Evolutionary conservation across 2,329 filamentous ascomycete genomes (phyloP).

Genomic region (Penicillium occitanis): DNA sequence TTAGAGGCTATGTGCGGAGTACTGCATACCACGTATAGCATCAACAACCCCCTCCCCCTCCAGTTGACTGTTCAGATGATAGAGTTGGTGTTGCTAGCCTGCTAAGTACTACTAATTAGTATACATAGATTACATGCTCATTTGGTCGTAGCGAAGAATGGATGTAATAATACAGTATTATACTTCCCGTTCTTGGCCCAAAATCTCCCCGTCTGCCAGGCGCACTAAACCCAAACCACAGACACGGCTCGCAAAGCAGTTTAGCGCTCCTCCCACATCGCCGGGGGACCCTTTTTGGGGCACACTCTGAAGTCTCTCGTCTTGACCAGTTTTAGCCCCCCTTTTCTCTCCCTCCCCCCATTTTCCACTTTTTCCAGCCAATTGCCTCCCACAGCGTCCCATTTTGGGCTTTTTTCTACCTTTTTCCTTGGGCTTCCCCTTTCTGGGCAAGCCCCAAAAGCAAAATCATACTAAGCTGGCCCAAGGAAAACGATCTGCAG

Average conservation of each 20-base stretch:
- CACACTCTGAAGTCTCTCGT: neutral
- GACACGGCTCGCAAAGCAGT: slow-evolving; percentile 13
- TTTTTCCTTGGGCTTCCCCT: slow-evolving; percentile 15
- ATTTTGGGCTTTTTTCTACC: slow-evolving; percentile 9
- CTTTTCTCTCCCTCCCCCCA: neutral
- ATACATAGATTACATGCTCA: neutral
- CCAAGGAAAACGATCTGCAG: slow-evolving; percentile 40
- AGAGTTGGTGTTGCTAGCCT: neutral
- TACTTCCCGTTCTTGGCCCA: neutral
- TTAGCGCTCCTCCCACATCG: neutral
- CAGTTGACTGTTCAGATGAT: neutral
- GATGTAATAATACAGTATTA: neutral
- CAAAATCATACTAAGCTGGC: slow-evolving; percentile 18
- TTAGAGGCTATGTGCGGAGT: neutral
- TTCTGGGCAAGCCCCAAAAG: slow-evolving; percentile 25
- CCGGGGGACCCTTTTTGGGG: slow-evolving; percentile 15
- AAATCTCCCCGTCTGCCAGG: slow-evolving; percentile 13
- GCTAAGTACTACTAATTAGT: neutral
- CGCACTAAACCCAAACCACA: neutral
- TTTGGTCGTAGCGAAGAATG: neutral
- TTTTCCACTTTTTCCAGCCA: slow-evolving; percentile 5
- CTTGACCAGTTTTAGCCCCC: neutral
- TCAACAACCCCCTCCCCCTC: neutral
- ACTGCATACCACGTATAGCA: neutral
- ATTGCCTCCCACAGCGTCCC: neutral